phyloP scores from a whole-genome alignment of 805 yeast genomes.

The Helenozyma rhizophorensis region DNA sequence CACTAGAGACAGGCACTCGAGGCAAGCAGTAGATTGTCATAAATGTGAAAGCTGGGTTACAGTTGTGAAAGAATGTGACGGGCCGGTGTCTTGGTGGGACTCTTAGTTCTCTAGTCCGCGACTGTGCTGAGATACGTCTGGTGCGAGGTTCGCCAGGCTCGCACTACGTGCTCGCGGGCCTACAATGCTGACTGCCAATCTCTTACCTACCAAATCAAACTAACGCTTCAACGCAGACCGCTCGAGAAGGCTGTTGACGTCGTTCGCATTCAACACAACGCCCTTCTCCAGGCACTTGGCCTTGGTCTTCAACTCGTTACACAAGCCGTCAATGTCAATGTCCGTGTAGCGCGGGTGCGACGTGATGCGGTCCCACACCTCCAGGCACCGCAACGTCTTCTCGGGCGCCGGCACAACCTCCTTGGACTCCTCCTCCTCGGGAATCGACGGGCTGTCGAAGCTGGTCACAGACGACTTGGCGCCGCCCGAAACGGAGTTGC shows the following conservation, averaged over 20 bases:
- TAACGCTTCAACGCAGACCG: conserved; percentile 10
- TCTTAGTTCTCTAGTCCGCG: not conserved
- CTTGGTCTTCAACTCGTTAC: conserved; percentile 82
- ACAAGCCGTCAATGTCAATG: conserved; percentile 89
- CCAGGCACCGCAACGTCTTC: conserved; percentile 67
- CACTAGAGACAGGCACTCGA: no score
- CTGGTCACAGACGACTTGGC: conserved; percentile 16
- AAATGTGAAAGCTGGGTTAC: no score
- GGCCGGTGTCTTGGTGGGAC: no score
- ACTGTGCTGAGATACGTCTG: not conserved
- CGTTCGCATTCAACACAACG: conserved; percentile 77
- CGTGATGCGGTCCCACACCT: conserved; percentile 94
- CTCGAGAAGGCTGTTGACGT: conserved; percentile 58
- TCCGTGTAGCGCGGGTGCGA: conserved; percentile 92
- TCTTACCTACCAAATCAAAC: no score
- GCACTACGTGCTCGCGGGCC: not conserved
- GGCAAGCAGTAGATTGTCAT: no score
- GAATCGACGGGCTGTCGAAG: conserved; percentile 12
- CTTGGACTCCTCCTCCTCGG: conserved; percentile 18
- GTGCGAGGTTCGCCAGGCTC: not conserved
- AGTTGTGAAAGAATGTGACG: no score
- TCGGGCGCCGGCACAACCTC: conserved; percentile 68
- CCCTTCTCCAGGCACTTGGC: conserved; percentile 95
- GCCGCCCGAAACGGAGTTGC: conserved; percentile 10
- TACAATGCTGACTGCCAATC: not conserved